Evolutionary conservation across 2,329 filamentous ascomycete genomes (phyloP).

Genomic region (Diaporthe sp.): DNA sequence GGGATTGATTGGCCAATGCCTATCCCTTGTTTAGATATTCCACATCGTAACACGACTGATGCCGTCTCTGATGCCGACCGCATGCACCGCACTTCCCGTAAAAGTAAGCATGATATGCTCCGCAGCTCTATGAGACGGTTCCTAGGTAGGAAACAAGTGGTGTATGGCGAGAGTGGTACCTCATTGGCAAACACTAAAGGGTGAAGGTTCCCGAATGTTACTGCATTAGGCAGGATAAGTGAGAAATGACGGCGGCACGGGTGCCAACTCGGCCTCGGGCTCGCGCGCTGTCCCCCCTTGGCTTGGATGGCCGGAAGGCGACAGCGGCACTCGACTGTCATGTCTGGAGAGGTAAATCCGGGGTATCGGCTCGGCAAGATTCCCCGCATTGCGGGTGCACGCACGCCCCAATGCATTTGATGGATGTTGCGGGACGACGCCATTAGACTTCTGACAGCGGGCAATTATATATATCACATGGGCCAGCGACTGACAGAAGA

Average conservation of each 20-base stretch:
- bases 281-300: not conserved
- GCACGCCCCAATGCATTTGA: not conserved
- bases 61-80: not conserved
- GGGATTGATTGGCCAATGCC: not conserved
- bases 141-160: not conserved
- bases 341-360: not conserved
- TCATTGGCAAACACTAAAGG: not conserved
- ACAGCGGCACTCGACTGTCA: conserved; percentile 2
- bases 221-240: not conserved
- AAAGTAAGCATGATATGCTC: not conserved
- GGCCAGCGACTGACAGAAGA: not conserved
- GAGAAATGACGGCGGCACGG: conserved; percentile 19
- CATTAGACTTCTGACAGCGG: not conserved
- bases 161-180: not conserved
- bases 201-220: not conserved
- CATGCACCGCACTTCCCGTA: not conserved
- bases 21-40: too few relatives aligned
- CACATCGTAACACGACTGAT: not conserved
- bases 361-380: conserved; percentile 8
- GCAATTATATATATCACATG: not conserved
- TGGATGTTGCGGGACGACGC: not conserved
- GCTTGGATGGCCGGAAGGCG: not conserved
- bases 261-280: conserved; percentile 18
- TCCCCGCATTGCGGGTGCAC: conserved; percentile 1
- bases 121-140: not conserved